A percentile compares a stretch with the other conserved stretches of the same genome.
Conservation (phyloP, 2,329 filamentous ascomycete genomes). For the Ophiosphaerella narmari region DNA sequence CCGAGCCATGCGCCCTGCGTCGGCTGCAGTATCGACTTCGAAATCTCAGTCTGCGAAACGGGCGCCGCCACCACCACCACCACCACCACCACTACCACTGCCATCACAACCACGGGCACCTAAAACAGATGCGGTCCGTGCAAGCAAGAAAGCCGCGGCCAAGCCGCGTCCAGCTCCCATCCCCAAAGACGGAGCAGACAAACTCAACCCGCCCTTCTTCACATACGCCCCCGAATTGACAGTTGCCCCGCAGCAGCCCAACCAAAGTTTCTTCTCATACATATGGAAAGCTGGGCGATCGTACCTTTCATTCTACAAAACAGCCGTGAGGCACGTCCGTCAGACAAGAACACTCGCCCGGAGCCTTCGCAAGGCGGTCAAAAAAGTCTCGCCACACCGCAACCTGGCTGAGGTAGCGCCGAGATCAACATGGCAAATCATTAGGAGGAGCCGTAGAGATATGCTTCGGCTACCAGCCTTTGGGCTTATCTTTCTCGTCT, state of each 20-base stretch:
- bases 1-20: slow-evolving; percentile 8
- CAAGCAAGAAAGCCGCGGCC: too few relatives aligned
- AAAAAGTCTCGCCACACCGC: background rate
- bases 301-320: slow-evolving; percentile 86
- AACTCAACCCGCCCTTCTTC: slow-evolving; percentile 71
- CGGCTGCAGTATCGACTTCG: slow-evolving; percentile 8
- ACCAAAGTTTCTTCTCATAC: slow-evolving; percentile 56
- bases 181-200: slow-evolving; percentile 10
- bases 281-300: slow-evolving; percentile 70
- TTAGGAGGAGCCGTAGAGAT: slow-evolving; percentile 71
- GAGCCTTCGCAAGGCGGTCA: slow-evolving; percentile 48
- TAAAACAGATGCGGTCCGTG: slow-evolving; percentile 3
- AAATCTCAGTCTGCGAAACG: background rate
- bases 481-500: slow-evolving; percentile 72
- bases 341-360: slow-evolving; percentile 62
- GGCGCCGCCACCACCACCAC: slow-evolving; percentile 4
- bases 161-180: background rate
- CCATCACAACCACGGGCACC: background rate
- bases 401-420: slow-evolving; percentile 40
- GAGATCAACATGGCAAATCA: slow-evolving; percentile 72
- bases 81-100: slow-evolving; percentile 6
- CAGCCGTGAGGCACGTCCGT: slow-evolving; percentile 75
- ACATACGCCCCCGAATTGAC: slow-evolving; percentile 74
- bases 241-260: slow-evolving; percentile 61
- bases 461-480: slow-evolving; percentile 79